phyloP scores from a whole-genome alignment of 2,329 filamentous ascomycete species.

The Madurella fahalii region DNA sequence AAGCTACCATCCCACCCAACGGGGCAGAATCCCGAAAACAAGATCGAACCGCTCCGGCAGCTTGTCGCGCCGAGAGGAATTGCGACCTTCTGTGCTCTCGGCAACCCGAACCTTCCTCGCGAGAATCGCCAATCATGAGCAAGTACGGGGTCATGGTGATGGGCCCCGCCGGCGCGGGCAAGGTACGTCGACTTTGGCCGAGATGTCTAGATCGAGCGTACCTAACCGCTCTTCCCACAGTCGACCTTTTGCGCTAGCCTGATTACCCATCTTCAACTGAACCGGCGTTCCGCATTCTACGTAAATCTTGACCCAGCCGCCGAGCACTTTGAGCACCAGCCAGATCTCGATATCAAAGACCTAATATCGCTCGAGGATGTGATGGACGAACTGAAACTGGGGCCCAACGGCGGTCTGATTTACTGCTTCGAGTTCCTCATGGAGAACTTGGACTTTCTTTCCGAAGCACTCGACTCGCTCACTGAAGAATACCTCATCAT shows the following conservation, averaged over 20 bases:
- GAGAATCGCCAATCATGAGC: constrained; percentile 57
- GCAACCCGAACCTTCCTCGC: background rate
- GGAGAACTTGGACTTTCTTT: constrained; percentile 89
- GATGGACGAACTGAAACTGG: constrained; percentile 90
- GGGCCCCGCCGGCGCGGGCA: constrained; percentile 93
- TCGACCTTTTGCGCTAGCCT: constrained; percentile 93
- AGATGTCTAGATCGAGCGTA: constrained; percentile 1
- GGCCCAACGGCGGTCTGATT: constrained; percentile 87
- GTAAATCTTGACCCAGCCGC: constrained; percentile 97
- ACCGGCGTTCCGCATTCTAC: constrained; percentile 92
- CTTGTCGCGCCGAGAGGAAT: background rate
- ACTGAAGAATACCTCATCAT: constrained; percentile 97
- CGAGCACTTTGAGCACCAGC: constrained; percentile 85
- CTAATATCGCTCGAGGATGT: constrained; percentile 91
- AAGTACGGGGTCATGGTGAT: constrained; percentile 95
- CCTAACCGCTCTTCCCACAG: constrained; percentile 35
- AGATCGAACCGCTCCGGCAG: background rate
- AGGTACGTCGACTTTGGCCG: constrained; percentile 47
- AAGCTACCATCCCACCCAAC: constrained; percentile 15
- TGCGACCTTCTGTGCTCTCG: background rate
- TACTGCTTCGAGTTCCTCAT: constrained; percentile 97
- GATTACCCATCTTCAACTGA: constrained; percentile 87
- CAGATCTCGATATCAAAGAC: constrained; percentile 92
- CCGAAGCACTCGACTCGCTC: constrained; percentile 75
- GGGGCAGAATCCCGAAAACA: constrained; percentile 18